phyloP scores from a whole-genome alignment of 2,329 filamentous ascomycete species.

The Verruconis gallopava region DNA sequence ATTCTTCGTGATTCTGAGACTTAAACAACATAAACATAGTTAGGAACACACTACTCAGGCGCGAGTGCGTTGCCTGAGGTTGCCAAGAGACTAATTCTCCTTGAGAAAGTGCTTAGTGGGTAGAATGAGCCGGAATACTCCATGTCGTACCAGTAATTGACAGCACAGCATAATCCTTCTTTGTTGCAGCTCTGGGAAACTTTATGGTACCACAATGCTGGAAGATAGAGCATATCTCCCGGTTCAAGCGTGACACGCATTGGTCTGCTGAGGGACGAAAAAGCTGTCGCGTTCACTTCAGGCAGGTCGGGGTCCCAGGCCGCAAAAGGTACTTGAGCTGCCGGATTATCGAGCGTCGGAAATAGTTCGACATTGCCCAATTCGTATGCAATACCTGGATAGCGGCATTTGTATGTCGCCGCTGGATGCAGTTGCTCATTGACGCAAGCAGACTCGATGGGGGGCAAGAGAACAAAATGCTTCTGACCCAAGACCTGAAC shows the following conservation, averaged over 20 bases:
- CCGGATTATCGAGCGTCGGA: constrained; percentile 23
- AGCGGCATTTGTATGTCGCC: constrained; percentile 41
- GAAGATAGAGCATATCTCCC: constrained; percentile 73
- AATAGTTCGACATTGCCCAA: constrained; percentile 14
- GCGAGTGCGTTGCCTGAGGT: too few species aligned
- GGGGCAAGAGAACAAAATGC: constrained; percentile 63
- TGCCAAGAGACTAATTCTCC: too few species aligned
- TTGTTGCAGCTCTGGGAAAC: too few species aligned
- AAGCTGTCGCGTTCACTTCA: constrained; percentile 36
- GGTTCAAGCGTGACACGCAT: constrained; percentile 54
- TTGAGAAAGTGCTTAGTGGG: too few species aligned
- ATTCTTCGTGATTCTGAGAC: too few species aligned
- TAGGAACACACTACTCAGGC: too few species aligned
- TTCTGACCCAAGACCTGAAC: constrained; percentile 62
- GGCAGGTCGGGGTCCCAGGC: constrained; percentile 62
- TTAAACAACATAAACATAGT: too few species aligned
- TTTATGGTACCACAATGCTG: constrained; percentile 77
- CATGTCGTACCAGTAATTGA: too few species aligned
- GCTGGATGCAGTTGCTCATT: constrained; percentile 46
- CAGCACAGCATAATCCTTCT: too few species aligned
- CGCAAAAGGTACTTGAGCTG: constrained; percentile 49
- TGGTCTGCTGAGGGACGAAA: constrained; percentile 47
- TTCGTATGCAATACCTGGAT: not conserved
- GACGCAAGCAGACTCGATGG: constrained; percentile 55
- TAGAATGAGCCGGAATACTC: too few species aligned